These are phyloP conservation scores for Lumnitzera racemosa DNA, from an alignment of 345 rosid species.

Conservation along the genomic window DNA sequence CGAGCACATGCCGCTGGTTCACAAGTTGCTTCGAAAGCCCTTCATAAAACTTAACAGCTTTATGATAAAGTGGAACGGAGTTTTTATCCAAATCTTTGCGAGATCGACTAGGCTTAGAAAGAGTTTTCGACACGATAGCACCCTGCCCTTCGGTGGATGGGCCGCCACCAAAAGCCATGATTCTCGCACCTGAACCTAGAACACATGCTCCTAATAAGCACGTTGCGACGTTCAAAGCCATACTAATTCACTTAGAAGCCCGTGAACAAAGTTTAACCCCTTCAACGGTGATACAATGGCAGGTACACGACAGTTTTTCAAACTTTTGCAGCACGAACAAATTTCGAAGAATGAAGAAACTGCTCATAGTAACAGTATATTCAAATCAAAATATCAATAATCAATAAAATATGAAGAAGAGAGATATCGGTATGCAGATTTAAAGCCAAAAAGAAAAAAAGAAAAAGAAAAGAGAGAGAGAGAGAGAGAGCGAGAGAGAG, in stretches of 20 bases:
- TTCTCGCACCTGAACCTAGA: conserved; percentile 93
- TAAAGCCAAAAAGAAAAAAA: too few relatives aligned
- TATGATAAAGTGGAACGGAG: conserved; percentile 65
- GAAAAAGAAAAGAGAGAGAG: too few relatives aligned
- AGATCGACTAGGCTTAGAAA: conserved; percentile 89
- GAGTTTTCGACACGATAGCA: conserved; percentile 74
- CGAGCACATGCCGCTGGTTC: conserved; percentile 94
- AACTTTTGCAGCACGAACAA: too few relatives aligned
- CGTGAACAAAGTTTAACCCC: conserved; percentile 34
- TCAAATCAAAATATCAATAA: too few relatives aligned
- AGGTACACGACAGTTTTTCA: too few relatives aligned
- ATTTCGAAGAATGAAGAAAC: too few relatives aligned
- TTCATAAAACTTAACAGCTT: conserved; percentile 78
- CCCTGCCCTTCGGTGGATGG: conserved; percentile 87
- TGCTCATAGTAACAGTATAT: too few relatives aligned
- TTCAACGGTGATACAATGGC: too few relatives aligned
- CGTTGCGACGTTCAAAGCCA: conserved; percentile 87
- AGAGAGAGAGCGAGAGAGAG: too few relatives aligned
- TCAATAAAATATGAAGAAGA: too few relatives aligned
- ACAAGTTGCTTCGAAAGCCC: conserved; percentile 85
- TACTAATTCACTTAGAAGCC: conserved; percentile 72
- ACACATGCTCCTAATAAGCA: conserved; percentile 82
- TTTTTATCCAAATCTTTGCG: conserved; percentile 92
- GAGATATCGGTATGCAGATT: too few relatives aligned
- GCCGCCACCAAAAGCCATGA: conserved; percentile 93